These are phyloP conservation scores for Vigna unguiculata DNA, from an alignment of 306 rosid species.

Conservation along the genomic window DNA sequence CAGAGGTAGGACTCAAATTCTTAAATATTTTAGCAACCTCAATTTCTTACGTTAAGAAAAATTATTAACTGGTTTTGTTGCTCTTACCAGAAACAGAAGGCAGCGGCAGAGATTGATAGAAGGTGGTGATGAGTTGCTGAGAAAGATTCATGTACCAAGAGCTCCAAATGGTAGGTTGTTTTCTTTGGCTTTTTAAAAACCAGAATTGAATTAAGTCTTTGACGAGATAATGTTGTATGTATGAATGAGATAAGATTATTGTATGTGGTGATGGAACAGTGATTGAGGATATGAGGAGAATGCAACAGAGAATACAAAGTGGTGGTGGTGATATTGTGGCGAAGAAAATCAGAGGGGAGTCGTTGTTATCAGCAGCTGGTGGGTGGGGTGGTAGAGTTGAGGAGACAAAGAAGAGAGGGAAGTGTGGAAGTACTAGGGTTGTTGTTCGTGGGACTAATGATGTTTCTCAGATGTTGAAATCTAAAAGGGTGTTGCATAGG, in stretches of 20 bases:
- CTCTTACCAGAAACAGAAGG: constrained; percentile 50
- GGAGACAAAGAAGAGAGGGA: constrained; percentile 45
- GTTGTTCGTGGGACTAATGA: constrained; percentile 30
- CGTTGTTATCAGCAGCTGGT: constrained; percentile 58
- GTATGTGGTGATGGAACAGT: constrained; percentile 44
- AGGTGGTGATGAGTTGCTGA: constrained; percentile 41
- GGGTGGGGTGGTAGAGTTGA: constrained; percentile 52
- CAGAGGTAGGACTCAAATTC: constrained; percentile 55
- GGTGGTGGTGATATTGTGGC: constrained; percentile 34
- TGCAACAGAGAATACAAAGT: constrained; percentile 38
- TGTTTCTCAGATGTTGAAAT: constrained; percentile 53
- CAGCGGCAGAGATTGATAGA: constrained; percentile 43
- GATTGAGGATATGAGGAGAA: constrained; percentile 32
- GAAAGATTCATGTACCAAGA: constrained; percentile 44
- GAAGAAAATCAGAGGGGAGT: constrained; percentile 49
- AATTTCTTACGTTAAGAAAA: background rate
- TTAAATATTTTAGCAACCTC: background rate
- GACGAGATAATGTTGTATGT: background rate
- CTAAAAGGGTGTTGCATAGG: constrained; percentile 58
- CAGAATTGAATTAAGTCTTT: background rate
- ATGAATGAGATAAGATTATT: background rate
- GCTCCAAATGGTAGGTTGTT: constrained; percentile 35
- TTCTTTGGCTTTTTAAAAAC: background rate
- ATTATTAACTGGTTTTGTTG: constrained; percentile 37
- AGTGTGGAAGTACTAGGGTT: constrained; percentile 13